Base-by-base conservation (phyloP, 805 yeast species). In the Ogataea ramenticola region DNA sequence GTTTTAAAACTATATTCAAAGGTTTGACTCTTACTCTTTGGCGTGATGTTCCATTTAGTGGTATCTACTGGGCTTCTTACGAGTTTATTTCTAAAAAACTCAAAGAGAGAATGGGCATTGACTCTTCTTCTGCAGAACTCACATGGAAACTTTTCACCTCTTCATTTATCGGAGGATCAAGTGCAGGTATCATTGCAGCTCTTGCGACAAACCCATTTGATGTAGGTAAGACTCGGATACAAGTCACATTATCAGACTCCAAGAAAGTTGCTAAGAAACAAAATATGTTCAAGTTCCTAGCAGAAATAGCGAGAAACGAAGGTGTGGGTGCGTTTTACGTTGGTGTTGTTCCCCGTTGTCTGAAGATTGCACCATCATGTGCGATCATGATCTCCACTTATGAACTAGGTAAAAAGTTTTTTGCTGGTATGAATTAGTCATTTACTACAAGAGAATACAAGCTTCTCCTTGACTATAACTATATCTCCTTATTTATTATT, bases 41-140 rank as follows among this genome's bases (percentile, higher is more conserved):
- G 96, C 74, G 99, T 63, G 99, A 93, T 61, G 98, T 91, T 0
- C 99, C 99, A 1, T 93, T 93, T 60, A 83, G 95, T 49, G 97
- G 95, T 1, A 80, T 91, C 1, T 93, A 93, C 63, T 93, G 99
- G 99, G 77, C 87, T 11, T 74, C 83, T 5, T 88, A 90, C 54
- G 98, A 90, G 56, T 71, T 60, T 47, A 58, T 69, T 33, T 50
- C 64, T 4, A 51, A 48, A 20, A 48, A 43, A 36, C 36, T 70
- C 53, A 56, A 69, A 69, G 49, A 47, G 43, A 41, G 16, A 20
- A 40, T 32, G 38, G 44, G 5, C 30, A 24, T 37, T 50, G 43
- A 42, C 52, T 14, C 46, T 45, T 14, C 14, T 2, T 27, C 41
- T 14, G 4, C 33, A 11, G 34, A 39, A 20, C 29, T 55, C n/a